Conservation (phyloP, 805 yeast genomes). For the Schwanniomyces pseudopolymorphus region DNA sequence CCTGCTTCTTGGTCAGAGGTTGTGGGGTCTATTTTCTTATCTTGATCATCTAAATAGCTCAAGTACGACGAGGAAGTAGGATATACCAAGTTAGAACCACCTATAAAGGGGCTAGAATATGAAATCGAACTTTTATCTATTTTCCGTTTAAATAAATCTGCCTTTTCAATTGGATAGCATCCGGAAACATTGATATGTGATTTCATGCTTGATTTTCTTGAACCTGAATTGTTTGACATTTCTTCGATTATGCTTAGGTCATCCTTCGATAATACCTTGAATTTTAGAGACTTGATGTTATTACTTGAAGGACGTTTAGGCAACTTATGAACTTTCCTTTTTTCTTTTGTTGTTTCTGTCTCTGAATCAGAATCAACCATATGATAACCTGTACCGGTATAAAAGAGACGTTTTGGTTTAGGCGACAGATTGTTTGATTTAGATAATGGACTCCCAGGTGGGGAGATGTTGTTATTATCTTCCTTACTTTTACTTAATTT, state of each 20-base stretch:
- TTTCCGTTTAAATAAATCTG: not conserved
- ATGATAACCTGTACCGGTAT: conserved; percentile 37
- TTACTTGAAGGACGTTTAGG: not conserved
- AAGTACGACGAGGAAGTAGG: not conserved
- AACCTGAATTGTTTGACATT: conserved; percentile 25
- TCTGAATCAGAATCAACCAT: conserved; percentile 27
- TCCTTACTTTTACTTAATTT: conserved; percentile 22
- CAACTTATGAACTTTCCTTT: conserved; percentile 11
- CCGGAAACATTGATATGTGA: not conserved
- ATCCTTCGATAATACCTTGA: conserved; percentile 24
- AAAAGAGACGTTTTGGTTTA: conserved; percentile 22
- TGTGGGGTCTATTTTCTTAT: not conserved
- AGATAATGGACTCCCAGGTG: conserved; percentile 6
- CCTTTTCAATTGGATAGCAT: not conserved
- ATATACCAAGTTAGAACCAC: not conserved
- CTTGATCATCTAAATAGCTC: not conserved
- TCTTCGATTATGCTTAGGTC: conserved; percentile 46
- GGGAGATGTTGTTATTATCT: not conserved
- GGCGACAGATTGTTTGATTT: conserved; percentile 12
- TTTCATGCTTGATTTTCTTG: conserved; percentile 31
- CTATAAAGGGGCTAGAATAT: not conserved
- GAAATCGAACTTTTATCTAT: not conserved
- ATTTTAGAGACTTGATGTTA: conserved; percentile 9
- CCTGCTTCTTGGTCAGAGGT: too few species aligned
- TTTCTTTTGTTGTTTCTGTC: conserved; percentile 20